Conservation (phyloP, 805 yeast species). For the Vanderwaltozyma yarrowii region DNA sequence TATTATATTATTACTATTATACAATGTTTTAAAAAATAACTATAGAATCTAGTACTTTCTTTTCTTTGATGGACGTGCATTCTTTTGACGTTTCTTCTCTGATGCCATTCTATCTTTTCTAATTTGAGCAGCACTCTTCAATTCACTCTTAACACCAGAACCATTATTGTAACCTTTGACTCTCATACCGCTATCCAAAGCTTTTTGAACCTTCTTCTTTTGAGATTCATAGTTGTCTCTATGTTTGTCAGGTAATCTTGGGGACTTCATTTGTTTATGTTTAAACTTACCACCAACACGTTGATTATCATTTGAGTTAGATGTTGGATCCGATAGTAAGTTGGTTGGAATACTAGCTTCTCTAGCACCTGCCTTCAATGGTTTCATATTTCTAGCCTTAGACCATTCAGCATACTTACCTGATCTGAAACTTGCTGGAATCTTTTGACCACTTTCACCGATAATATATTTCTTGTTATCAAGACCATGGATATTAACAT, state of each 20-base stretch:
- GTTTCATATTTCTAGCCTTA: slow-evolving; percentile 46
- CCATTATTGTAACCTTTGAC: slow-evolving; percentile 54
- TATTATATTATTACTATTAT: not conserved
- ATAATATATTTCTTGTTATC: slow-evolving; percentile 75
- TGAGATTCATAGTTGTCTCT: slow-evolving; percentile 82
- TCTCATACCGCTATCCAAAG: slow-evolving; percentile 59
- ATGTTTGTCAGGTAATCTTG: slow-evolving; percentile 80
- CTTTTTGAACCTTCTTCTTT: slow-evolving; percentile 71
- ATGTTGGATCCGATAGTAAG: slow-evolving; percentile 24
- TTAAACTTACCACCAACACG: slow-evolving; percentile 43
- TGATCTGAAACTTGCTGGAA: slow-evolving; percentile 84
- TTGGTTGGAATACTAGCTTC: slow-evolving; percentile 33
- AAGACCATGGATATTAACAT: slow-evolving; percentile 66
- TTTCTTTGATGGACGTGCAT: slow-evolving; percentile 52
- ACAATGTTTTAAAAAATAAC: not conserved
- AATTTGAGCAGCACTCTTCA: slow-evolving; percentile 62
- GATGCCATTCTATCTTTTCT: slow-evolving; percentile 61
- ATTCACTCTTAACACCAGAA: slow-evolving; percentile 37
- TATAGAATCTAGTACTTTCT: slow-evolving; percentile 11
- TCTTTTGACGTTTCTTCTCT: slow-evolving; percentile 73
- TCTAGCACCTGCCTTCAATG: slow-evolving; percentile 40
- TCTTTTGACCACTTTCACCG: slow-evolving; percentile 87
- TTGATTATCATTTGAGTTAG: slow-evolving; percentile 5
- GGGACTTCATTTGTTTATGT: slow-evolving; percentile 70
- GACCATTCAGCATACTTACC: slow-evolving; percentile 95